These are phyloP conservation scores for Microbotryum saponariae DNA, from an alignment of 1,284 basidiomycete species.

Conservation along the genomic window DNA sequence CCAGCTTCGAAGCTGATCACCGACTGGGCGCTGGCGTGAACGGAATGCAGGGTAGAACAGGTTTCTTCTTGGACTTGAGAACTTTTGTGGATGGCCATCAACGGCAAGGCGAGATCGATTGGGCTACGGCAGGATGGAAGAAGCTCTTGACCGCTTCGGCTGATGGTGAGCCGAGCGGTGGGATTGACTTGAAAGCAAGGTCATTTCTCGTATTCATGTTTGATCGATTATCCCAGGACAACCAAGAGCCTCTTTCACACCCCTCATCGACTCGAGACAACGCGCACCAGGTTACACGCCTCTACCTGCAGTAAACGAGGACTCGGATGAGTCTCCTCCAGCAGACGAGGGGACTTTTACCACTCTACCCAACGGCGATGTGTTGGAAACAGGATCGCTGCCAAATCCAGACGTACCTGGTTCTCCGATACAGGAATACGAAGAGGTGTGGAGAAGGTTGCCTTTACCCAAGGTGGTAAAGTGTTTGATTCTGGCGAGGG, in stretches of 20 bases:
- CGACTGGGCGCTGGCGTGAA: too few species aligned
- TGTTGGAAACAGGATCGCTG: conserved; percentile 16
- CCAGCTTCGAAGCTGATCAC: too few species aligned
- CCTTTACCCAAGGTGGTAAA: background rate
- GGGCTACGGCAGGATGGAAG: conserved; percentile 18
- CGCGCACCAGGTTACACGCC: background rate
- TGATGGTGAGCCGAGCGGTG: background rate
- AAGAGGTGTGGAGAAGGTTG: conserved; percentile 18
- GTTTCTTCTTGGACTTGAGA: conserved; percentile 18
- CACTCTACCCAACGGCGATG: conserved; percentile 13
- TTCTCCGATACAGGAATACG: background rate
- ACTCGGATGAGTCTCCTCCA: background rate
- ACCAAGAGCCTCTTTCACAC: conserved; percentile 5
- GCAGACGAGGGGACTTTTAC: conserved; percentile 15
- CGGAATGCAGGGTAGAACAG: background rate
- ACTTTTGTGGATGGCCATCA: background rate
- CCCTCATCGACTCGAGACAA: conserved; percentile 7
- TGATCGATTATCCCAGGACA: background rate
- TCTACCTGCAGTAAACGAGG: too few species aligned
- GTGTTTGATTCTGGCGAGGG: background rate
- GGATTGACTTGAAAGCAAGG: background rate
- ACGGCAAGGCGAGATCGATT: background rate
- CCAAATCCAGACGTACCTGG: background rate
- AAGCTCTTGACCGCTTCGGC: background rate
- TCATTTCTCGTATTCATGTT: too few species aligned